Evolutionary conservation across 2,329 filamentous ascomycete species (phyloP), one percentile per base, ranked within the genome.

Genomic region (Malbranchea cinnamomea): DNA sequence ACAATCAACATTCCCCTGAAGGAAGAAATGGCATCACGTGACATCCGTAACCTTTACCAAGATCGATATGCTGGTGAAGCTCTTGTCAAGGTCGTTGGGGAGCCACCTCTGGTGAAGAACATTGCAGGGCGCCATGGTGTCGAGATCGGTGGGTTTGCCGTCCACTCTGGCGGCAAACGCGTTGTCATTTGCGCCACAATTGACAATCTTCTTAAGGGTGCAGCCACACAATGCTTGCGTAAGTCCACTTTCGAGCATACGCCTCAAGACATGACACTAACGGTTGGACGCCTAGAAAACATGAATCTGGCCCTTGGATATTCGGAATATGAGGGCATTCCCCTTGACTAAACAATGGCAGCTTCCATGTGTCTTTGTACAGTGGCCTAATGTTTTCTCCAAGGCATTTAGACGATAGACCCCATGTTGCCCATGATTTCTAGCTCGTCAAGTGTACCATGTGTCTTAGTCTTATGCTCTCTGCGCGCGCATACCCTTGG

Each of bases 21-120:
- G 48, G 69, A 87, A 56, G 68, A 72, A 37, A 91, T 95, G 80
- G 81, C 74, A 2, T 85, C 81, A 23, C 78, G 89, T 30, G 85
- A 95, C 51, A 83, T 98, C 43, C 74, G 89, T 38, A 82, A 93
- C 49, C 64, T 95, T 35, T 98, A 92, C 65, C 87, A 95, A 58
- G 87, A 95, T 46, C 73, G 87, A 14, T 98, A 93, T 49, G 87
- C 87, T 4, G 85, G 85, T 29, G 89, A 95, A 68, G 87, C 84
- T 60, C 74, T 98, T 10, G 77, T 98, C 51, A 93, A 89, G 67
- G 73, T 95, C 12, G 71, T 81, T 4, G 87, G 87, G 31, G 87
- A 95, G 54, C 70, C 80, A 0, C 89, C 87, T 3, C 62, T 75
- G 7, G 87, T 95, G 33, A 91, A 84, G 61, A 64, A 74, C 43